Evolutionary conservation across 2,329 filamentous ascomycete genomes (phyloP), one percentile per base, ranked within the genome.

Genomic region (Pseudogymnoascus destructans): DNA sequence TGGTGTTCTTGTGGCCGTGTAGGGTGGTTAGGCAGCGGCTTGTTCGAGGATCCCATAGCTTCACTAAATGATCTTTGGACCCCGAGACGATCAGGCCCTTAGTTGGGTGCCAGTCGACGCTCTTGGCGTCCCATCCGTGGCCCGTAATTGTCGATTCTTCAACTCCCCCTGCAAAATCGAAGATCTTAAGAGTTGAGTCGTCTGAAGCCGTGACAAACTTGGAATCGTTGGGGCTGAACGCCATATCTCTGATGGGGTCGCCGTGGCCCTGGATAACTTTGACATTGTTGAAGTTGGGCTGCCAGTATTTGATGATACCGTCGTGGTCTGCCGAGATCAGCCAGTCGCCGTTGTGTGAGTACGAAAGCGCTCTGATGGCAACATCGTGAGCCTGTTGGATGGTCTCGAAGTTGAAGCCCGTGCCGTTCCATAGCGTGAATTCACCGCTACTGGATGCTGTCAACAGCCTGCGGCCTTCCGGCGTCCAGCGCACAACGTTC

Each of bases 241-340:
- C 87, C 36, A 98, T 76, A 67, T 96, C 93, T 66, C 93, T 79
- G 61, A 98, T 88, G 4, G 92, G 86, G 68, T 96, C 90, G 55
- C 82, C 82, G 69, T 97, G 93, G 5, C 90, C 93, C 68, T 91
- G 85, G 58, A 98, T 89, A 57, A 89, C 91, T 71, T 97, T 89
- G 60, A 97, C 90, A 67, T 97, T 96, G 77, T 98, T 97, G 75
- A 98, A 96, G 71, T 97, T 98, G 30, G 92, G 89, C 71, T 96
- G 90, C 89, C 92, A 97, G 74, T 98, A 98, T 74, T 97, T 97
- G 73, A 98, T 86, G 62, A 93, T 80, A 59, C 93, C 93, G 65
- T 93, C 90, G 71, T 97, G 91, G 69, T 97, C 93, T 57, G 89
- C 91, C 6, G 93, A 97, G 58, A 98, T 81, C 10, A 98, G 78